Conservation (phyloP, 805 yeast species). For the Hanseniaspora hatyaiensis region DNA sequence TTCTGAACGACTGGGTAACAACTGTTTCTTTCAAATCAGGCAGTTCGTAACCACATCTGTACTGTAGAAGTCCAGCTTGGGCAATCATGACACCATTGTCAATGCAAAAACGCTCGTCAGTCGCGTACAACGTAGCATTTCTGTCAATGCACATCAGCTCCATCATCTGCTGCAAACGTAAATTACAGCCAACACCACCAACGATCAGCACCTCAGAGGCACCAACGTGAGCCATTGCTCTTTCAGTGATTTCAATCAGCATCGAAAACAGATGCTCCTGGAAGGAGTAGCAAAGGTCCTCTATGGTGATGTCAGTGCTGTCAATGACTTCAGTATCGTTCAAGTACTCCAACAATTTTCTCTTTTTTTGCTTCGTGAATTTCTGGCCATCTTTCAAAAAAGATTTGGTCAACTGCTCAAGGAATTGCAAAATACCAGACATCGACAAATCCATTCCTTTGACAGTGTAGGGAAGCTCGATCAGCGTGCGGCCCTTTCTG, state of each 20-base stretch:
- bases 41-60: constrained; percentile 61
- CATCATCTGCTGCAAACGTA: constrained; percentile 91
- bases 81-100: constrained; percentile 99
- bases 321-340: constrained; percentile 9
- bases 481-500: constrained; percentile 45
- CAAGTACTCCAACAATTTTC: constrained; percentile 28
- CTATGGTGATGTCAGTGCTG: constrained; percentile 44
- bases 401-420: constrained; percentile 71
- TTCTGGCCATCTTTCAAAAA: constrained; percentile 38
- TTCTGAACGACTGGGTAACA: constrained; percentile 86
- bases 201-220: constrained; percentile 83
- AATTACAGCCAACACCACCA: constrained; percentile 97
- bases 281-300: constrained; percentile 81
- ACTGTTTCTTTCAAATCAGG: constrained; percentile 54
- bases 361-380: constrained; percentile 29
- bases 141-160: constrained; percentile 82
- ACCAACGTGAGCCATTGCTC: constrained; percentile 96
- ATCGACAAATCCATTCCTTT: constrained; percentile 97
- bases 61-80: constrained; percentile 85
- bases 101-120: constrained; percentile 93
- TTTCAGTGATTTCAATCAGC: constrained; percentile 94
- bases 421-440: constrained; percentile 85
- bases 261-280: constrained; percentile 90
- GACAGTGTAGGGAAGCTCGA: constrained; percentile 85
- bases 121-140: constrained; percentile 75